Conservation (phyloP, 2,329 filamentous ascomycete genomes). For the Colletotrichum spinosum region DNA sequence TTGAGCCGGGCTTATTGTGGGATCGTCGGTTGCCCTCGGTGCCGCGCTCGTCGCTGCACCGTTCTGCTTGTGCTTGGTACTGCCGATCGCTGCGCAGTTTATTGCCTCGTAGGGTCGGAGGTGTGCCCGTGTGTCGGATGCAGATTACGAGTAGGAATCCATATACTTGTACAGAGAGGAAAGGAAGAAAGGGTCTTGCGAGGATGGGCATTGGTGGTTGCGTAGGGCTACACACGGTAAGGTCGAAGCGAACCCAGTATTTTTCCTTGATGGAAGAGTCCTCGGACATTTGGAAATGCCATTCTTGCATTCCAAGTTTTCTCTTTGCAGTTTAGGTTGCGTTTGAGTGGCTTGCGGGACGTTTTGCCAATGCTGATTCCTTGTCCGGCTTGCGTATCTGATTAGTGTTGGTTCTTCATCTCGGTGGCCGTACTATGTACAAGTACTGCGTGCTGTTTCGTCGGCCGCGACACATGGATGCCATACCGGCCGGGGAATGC, state of each 20-base stretch:
- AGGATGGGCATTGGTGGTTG: no score
- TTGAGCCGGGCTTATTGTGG: conserved; percentile 35
- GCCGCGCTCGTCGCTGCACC: conserved; percentile 4
- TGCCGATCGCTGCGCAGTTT: conserved; percentile 26
- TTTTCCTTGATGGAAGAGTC: conserved; percentile 3
- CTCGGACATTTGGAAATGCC: conserved; percentile 24
- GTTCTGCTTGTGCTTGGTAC: conserved; percentile 21
- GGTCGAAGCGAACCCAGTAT: conserved; percentile 10
- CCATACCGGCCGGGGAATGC: conserved; percentile 18
- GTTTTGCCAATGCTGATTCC: background rate
- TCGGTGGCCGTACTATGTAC: background rate
- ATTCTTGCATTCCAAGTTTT: conserved; percentile 25
- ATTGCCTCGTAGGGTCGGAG: conserved; percentile 6
- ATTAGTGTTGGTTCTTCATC: background rate
- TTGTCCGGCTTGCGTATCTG: conserved; percentile 5
- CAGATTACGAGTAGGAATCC: no score
- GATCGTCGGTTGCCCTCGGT: conserved; percentile 27
- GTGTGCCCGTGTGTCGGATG: no score
- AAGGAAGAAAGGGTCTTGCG: no score
- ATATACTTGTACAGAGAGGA: background rate
- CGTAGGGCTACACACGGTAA: conserved; percentile 10
- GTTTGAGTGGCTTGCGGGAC: conserved; percentile 20
- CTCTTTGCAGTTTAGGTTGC: background rate
- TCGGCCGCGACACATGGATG: conserved; percentile 4
- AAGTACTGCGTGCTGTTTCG: background rate